Percentiles rank a stretch among this genome's conserved stretches.
Evolutionary conservation across 805 yeast species (phyloP).

Genomic region (Metschnikowia rubicola): DNA sequence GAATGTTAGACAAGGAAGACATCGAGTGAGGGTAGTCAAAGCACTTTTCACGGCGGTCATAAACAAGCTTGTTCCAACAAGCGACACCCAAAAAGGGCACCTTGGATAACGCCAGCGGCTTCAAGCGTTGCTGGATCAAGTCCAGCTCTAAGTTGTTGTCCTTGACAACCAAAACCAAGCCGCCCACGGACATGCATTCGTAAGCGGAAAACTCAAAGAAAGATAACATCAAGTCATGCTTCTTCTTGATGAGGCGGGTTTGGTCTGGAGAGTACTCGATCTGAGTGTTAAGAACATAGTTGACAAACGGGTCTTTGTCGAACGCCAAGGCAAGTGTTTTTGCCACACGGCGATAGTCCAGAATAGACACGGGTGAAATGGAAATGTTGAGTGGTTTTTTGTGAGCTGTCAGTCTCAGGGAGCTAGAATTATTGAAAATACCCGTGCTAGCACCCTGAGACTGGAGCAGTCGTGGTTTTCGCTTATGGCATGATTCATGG

Average conservation of each 20-base stretch:
- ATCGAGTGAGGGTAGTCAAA: conserved; percentile 20
- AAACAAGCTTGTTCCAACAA: conserved; percentile 39
- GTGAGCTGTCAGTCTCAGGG: conserved; percentile 24
- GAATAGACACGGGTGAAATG: conserved; percentile 18
- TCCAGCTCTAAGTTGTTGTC: conserved; percentile 40
- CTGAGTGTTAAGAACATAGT: conserved; percentile 43
- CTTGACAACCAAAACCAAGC: conserved; percentile 50
- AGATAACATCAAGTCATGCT: conserved; percentile 43
- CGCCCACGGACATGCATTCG: conserved; percentile 48
- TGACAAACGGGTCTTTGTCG: conserved; percentile 51
- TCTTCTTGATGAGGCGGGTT: conserved; percentile 26
- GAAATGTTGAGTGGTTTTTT: conserved; percentile 15
- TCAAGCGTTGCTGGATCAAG: conserved; percentile 23
- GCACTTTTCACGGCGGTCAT: conserved; percentile 20
- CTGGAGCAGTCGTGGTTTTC: conserved; percentile 39
- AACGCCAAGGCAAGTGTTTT: conserved; percentile 51
- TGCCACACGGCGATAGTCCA: conserved; percentile 54
- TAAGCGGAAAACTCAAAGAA: conserved; percentile 53
- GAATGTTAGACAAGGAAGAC: conserved; percentile 24
- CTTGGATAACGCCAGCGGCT: conserved; percentile 23
- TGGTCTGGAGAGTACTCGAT: conserved; percentile 13
- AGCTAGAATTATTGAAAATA: conserved; percentile 16
- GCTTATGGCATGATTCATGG: conserved; percentile 29
- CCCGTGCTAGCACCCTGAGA: conserved; percentile 31
- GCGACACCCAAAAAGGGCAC: conserved; percentile 54